Evolutionary conservation across 73 alveolate genomes (phyloP).

Genomic region (Paramecium sexaurelia): DNA sequence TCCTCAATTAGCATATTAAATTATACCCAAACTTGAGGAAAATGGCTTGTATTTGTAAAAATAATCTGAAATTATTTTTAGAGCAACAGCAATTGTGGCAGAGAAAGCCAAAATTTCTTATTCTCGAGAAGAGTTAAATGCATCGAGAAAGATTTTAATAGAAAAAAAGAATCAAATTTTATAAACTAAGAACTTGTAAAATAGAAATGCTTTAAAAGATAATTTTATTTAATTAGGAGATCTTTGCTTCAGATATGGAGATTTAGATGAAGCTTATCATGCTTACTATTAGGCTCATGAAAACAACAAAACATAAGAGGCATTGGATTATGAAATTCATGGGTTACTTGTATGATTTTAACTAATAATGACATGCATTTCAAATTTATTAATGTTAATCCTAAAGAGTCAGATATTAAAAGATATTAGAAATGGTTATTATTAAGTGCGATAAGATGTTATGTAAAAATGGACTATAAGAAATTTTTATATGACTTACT

Average conservation of each 20-base stretch:
- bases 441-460: not conserved
- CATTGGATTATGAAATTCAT: not conserved
- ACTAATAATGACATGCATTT: not conserved
- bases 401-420: not conserved
- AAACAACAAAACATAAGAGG: not conserved
- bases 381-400: conserved; percentile 4
- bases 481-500: not conserved
- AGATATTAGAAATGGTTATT: conserved; percentile 10
- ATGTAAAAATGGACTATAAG: conserved; percentile 9
- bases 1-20: not conserved
- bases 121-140: not conserved
- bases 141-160: not conserved
- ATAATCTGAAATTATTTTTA: not conserved
- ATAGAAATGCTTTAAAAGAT: conserved; percentile 19
- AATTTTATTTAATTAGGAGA: not conserved
- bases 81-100: not conserved
- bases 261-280: not conserved
- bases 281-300: conserved; percentile 25
- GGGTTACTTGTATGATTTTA: conserved; percentile 4
- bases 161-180: not conserved
- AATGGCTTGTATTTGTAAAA: not conserved
- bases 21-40: not conserved
- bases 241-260: not conserved
- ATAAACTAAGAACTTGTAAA: not conserved
- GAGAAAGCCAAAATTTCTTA: not conserved